These are phyloP conservation scores for Globisporangium parvum DNA, from an alignment of 352 stramenopile genomes.

Conservation along the genomic window DNA sequence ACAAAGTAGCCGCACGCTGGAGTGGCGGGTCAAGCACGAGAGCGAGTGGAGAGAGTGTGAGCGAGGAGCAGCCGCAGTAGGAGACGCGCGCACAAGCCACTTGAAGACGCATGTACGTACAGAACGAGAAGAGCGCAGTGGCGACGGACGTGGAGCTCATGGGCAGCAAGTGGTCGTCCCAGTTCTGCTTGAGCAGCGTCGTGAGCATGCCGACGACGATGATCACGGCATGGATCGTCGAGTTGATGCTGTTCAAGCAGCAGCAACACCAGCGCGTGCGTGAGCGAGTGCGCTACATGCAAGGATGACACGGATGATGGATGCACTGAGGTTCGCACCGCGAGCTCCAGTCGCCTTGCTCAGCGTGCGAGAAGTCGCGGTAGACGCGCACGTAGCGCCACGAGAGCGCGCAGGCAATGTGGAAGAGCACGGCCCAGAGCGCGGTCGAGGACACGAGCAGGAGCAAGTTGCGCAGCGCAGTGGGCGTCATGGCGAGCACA, in stretches of 20 bases:
- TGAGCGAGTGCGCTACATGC: too few species aligned
- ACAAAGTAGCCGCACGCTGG: slow-evolving; percentile 78
- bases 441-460: slow-evolving; percentile 48
- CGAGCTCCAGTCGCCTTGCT: slow-evolving; percentile 80
- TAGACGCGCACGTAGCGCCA: slow-evolving; percentile 52
- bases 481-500: not conserved
- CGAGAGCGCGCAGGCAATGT: slow-evolving; percentile 41
- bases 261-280: not conserved
- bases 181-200: slow-evolving; percentile 49
- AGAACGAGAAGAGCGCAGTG: slow-evolving; percentile 69
- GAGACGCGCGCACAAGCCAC: not conserved
- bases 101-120: slow-evolving; percentile 27
- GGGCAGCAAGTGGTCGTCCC: slow-evolving; percentile 57
- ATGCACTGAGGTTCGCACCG: slow-evolving; percentile 29
- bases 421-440: slow-evolving; percentile 58
- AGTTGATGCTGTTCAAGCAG: slow-evolving; percentile 52
- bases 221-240: slow-evolving; percentile 65
- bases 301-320: too few species aligned
- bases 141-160: slow-evolving; percentile 43
- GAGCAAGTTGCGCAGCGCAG: slow-evolving; percentile 22
- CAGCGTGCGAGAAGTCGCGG: slow-evolving; percentile 54
- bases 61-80: not conserved
- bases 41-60: not conserved
- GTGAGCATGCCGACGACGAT: slow-evolving; percentile 64
- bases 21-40: not conserved